Evolutionary conservation across 495 filamentous ascomycete genomes (phyloP), one percentile per base, ranked within the genome.

Genomic region (Coniosporium apollinis): DNA sequence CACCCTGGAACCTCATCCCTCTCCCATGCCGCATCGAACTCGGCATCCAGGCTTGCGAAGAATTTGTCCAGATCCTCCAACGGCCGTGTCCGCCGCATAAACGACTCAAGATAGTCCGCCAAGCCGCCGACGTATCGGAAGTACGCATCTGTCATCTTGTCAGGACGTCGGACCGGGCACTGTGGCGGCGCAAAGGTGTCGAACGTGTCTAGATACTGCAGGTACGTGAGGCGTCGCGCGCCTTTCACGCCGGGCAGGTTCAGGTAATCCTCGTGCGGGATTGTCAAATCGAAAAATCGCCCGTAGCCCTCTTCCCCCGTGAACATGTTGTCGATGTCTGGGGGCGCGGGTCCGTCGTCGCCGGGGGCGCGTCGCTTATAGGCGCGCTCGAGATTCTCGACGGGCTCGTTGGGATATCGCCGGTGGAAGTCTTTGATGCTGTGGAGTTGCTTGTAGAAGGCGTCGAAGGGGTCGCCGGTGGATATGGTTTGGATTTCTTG

Each of bases 261-360:
- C 28, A 94, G 64, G 48, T 83, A 97, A 7, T 79, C 64, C 48
- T 94, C 85, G 48, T 96, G 89, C 39, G 74, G 62, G 28, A 54
- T 65, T 17, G 80, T 87, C 33, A 97, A 58, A 56, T 97, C 89
- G 44, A 96, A 73, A 52, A 77, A 96, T 37, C 82, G 76, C 18
- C 89, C 89, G 46, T 76, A 93, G 2, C 74, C 74, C 54, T 97
- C 89, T 57, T 96, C 89, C 14, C 89, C 91, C 1, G 83, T 89
- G 52, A 96, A 97, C 76, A 94, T 79, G 35, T 67, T 72, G 45
- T 94, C 85, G 36, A 94, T 73, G 30, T 86, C 72, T 16, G 55
- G 47, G 0, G 31, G 30, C 1, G 38, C 38, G 1, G 28, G 17
- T 22, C 85, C 82, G 22, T 77, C 74, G 28, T 78, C 72, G 1